Percentiles rank a stretch among this genome's conserved stretches.
phyloP scores from a whole-genome alignment of 805 yeast species.

The Kodamaea restingae region DNA sequence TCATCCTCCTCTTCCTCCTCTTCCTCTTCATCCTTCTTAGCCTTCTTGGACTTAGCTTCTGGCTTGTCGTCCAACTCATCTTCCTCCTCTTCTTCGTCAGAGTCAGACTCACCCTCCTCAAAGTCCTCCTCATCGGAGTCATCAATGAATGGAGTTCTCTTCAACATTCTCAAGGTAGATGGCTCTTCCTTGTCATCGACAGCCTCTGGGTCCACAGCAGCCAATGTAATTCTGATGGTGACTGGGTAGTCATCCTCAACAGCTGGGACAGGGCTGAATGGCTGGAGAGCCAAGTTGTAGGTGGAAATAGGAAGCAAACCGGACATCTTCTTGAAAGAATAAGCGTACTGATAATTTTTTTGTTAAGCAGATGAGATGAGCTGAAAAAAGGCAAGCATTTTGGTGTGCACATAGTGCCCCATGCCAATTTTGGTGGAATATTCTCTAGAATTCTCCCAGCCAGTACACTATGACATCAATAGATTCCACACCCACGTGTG shows the following conservation, averaged over 20 bases:
- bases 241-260: conserved; percentile 82
- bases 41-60: conserved; percentile 13
- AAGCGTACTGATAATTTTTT: background rate
- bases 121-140: conserved; percentile 44
- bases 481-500: no score
- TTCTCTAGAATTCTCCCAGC: no score
- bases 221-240: conserved; percentile 88
- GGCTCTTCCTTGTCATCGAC: conserved; percentile 79
- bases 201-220: conserved; percentile 90
- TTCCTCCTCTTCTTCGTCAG: conserved; percentile 42
- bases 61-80: conserved; percentile 43
- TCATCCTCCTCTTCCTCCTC: conserved; percentile 46
- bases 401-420: no score
- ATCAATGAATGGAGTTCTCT: conserved; percentile 49
- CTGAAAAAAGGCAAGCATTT: background rate
- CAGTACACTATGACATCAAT: no score
- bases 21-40: conserved; percentile 25
- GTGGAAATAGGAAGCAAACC: conserved; percentile 79
- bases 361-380: conserved; percentile 14
- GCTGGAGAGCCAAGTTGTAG: conserved; percentile 78
- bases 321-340: conserved; percentile 45
- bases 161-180: conserved; percentile 83
- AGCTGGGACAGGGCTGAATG: conserved; percentile 85
- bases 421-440: no score
- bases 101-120: conserved; percentile 44